Evolutionary conservation across 176 grass and related monocot genomes (phyloP), one percentile per base, ranked within the genome.

Genomic region (Poa pratensis): DNA sequence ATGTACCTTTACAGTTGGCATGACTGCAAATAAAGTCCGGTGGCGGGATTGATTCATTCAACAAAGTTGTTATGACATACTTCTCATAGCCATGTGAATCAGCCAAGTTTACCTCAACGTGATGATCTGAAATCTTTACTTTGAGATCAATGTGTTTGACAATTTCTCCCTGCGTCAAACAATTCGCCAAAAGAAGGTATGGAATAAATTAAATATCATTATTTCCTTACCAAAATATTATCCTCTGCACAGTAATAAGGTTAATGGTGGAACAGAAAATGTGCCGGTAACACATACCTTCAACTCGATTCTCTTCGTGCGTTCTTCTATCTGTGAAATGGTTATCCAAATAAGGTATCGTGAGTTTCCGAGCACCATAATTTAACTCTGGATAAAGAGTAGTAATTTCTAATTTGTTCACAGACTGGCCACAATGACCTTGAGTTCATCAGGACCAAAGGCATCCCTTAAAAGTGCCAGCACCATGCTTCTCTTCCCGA

Each of bases 21-120:
- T 53, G 74, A 72, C 65, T 82, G 78, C 78, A 92, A 51, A 34
- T 48, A 0, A 69, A 80, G 68, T 83, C 86, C 55, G 80, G 84
- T 61, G 85, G 80, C 53, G 60, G 40, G 39, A 85, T 73, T 19
- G 82, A 63, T 35, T 94, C 92, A 73, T 85, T 89, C 75, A 91
- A 60, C 84, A 94, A 89, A 80, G 85, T 46, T n/a, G 84, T 79
- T 67, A 94, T 83, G 18, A 88, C 78, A 89, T 92, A 42, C 82
- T 92, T 94, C 87, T 92, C 85, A 48, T 90, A 94, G 24, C 89
- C 92, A 82, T 90, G 92, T 74, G 91, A 73, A 77, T 92, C 92
- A 40, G 78, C 79, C 83, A 94, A 48, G 86, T 87, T 92, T 79
- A 92, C 84, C 85, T 94, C 89, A 55, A 94, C 87, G 80, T 94